phyloP scores from a whole-genome alignment of 2,329 filamentous ascomycete species.

The Aspergillus glaucus region DNA sequence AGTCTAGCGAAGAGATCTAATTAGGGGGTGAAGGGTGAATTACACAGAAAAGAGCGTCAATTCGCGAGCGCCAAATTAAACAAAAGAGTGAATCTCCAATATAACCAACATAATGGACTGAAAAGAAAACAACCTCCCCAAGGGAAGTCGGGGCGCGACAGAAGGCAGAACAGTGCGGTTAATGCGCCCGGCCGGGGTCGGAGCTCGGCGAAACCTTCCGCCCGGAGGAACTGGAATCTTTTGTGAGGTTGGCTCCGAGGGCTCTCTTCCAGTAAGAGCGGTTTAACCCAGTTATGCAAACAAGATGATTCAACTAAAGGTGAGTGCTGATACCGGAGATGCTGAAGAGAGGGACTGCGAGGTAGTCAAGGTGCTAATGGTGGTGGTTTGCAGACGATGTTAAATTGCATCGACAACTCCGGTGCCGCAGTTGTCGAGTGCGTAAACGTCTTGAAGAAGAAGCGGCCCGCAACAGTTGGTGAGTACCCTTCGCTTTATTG shows the following conservation, averaged over 20 bases:
- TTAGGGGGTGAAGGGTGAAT: no score
- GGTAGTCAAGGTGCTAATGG: constrained; percentile 4
- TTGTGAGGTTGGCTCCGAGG: constrained; percentile 2
- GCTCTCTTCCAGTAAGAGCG: neutral
- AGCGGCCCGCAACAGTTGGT: constrained; percentile 81
- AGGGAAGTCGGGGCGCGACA: constrained; percentile 8
- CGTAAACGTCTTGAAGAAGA: constrained; percentile 85
- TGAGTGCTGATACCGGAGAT: constrained; percentile 8
- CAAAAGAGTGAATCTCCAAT: constrained; percentile 1
- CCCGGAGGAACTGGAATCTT: constrained; percentile 13
- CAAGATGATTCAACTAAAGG: constrained; percentile 92
- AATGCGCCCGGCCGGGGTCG: constrained; percentile 13
- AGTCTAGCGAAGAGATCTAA: no score
- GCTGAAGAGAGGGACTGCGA: no score
- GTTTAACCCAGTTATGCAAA: constrained; percentile 24
- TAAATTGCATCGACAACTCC: constrained; percentile 99
- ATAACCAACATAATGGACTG: constrained; percentile 1
- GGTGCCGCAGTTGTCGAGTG: constrained; percentile 96
- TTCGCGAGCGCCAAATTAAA: constrained; percentile 1
- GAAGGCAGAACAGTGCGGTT: neutral
- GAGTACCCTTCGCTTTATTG: constrained; percentile 25
- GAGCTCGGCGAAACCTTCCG: constrained; percentile 21
- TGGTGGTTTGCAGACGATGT: constrained; percentile 63
- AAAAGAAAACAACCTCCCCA: constrained; percentile 2
- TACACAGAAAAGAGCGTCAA: neutral